Evolutionary conservation across 768 basidiomycete genomes (phyloP), one percentile per base, ranked within the genome.

Genomic region (Mycena leptocephala): DNA sequence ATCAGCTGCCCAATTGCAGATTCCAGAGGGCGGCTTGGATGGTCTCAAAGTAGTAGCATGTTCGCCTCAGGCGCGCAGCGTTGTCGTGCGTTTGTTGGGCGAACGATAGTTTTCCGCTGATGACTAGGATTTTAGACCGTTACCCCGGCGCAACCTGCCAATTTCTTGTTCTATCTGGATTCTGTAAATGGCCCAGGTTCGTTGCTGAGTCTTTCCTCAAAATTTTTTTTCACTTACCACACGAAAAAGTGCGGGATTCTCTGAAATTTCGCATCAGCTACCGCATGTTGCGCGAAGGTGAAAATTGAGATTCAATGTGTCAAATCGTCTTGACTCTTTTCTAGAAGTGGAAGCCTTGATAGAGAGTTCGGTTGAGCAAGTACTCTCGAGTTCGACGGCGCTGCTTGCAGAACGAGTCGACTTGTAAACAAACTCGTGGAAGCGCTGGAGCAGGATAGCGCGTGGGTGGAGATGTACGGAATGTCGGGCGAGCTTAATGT

Each of bases 241-340:
- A 6, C 20, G 22, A 65, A 28, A n/a, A 79, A 95, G 95, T 92
- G 24, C 86, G 89, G 61, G 93, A 95, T 71, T 86, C 92, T 1
- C 84, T 95, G 51, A 87, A 83, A 30, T 85, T 98, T 37, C 85
- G 89, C 28, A 93, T 98, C 72, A 89, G 86, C 63, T 98, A 97
- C 84, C 92, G 95, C 43, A 92, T 93, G 86, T 85, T 98, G 30
- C 92, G 93, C 24, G 96, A 97, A 89, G 97, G 97, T 96, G 74
- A 56, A 41, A 66, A 24, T 24, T 35, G 43, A 59, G 43, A 14
- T 59, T n/a, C 32, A 37, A 13, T 30, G 24, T 18, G 28, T 22
- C 69, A 35, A 41, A 30, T n/a, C 22, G 51, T 71, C 20, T 62
- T 75, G 63, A 62, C 46, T 39, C 56, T 56, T 65, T 75, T 56